Base-by-base conservation (phyloP, 768 basidiomycete genomes). In the Xerocomus brunneocitrinus region DNA sequence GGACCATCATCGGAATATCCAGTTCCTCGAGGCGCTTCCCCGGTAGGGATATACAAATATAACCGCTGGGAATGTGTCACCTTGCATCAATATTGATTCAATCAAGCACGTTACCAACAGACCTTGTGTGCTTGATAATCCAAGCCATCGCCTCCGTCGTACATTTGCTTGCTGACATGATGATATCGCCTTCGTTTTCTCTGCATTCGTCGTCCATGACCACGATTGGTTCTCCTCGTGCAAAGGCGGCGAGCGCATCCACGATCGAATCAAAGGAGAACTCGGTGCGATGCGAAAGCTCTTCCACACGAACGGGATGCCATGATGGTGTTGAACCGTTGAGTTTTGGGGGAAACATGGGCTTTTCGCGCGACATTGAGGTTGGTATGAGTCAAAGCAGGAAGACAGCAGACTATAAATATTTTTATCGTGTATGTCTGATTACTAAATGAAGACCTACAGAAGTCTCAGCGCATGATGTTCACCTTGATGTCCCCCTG, bases 111-210 rank as follows among this genome's bases (percentile, higher is more conserved):
- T 30, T 28, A 36, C 30, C 24, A 14, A 69, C 81, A 54, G 48
- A 95, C 95, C 93, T 97, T 0, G 93, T 91, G 68, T 95, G 86
- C 65, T 89, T 88, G 68, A 99, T 94, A 81, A 99, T 89, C 92
- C 92, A 99, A 1, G 97, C 95, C 97, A 99, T 98, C 66, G 94
- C 91, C 71, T 98, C 91, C 1, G 92, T 91, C 36, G 94, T 92
- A 59, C 91, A 85, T 48, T 84, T 80, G 25, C 78, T 77, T 3
- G 84, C 97, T 13, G 95, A 84, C 64, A 93, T 87, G 66, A 98
- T 92, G 53, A 99, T 74, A 70, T 99, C 97, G 2, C 97, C 95
- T 67, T 99, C 97, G 67, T 99, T 99, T 74, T 99, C 97, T 55
- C 97, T 77, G 58, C 78, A 77, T 71, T 97, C 91, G 71, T 98